Evolutionary conservation across 1,284 basidiomycete species (phyloP).

Genomic region (Apiotrichum akiyoshidainum): DNA sequence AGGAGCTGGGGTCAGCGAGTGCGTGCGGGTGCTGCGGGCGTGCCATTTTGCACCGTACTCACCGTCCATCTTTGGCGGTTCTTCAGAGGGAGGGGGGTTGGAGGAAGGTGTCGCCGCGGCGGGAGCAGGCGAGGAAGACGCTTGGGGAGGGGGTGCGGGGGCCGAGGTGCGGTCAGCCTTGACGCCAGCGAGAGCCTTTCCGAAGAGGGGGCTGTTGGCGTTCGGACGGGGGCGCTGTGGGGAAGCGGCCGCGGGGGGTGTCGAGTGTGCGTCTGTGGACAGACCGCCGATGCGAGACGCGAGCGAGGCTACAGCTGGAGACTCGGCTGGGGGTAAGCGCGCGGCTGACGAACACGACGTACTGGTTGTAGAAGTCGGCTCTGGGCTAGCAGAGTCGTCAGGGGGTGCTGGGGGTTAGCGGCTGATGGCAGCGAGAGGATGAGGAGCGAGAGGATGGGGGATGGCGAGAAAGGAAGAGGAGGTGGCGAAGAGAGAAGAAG

Average conservation of each 20-base stretch:
- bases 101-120: not conserved
- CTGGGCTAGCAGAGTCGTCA: not conserved
- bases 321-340: constrained; percentile 4
- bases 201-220: constrained; percentile 34
- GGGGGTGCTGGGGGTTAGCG: not conserved
- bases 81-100: not conserved
- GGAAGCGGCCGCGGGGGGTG: constrained; percentile 4
- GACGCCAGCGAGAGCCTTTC: constrained; percentile 41
- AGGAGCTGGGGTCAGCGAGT: not conserved
- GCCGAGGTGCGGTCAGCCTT: constrained; percentile 24
- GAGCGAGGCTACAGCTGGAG: constrained; percentile 33
- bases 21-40: not conserved
- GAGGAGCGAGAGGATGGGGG: constrained; percentile 2
- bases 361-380: not conserved
- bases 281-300: constrained; percentile 40
- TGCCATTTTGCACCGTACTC: not conserved
- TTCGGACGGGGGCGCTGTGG: constrained; percentile 28
- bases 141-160: not conserved
- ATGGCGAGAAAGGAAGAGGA: not conserved
- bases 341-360: not conserved
- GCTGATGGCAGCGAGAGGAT: not conserved
- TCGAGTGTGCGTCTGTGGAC: constrained; percentile 24
- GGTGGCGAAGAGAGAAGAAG: not conserved
- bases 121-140: constrained; percentile 13
- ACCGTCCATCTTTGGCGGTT: not conserved